These are phyloP conservation scores for Umbelopsis isabellina DNA, from an alignment of 192 early-diverging fungal species.

Conservation along the genomic window DNA sequence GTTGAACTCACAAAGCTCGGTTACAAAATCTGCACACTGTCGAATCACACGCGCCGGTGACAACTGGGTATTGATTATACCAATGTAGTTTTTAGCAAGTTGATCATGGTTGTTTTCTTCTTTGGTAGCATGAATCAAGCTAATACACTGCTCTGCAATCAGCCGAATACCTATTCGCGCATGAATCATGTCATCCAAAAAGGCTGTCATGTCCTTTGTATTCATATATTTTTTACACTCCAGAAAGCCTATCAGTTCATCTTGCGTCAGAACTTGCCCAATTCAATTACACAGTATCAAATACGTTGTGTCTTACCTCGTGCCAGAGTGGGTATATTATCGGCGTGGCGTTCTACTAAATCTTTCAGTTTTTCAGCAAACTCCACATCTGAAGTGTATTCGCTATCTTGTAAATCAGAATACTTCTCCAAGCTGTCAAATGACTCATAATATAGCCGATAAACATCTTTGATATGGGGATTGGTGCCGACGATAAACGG, in stretches of 20 bases:
- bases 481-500: constrained; percentile 98
- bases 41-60: constrained; percentile 68
- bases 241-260: constrained; percentile 65
- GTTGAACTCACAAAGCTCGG: constrained; percentile 89
- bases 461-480: constrained; percentile 85
- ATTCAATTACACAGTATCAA: neutral
- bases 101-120: constrained; percentile 30
- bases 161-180: constrained; percentile 91
- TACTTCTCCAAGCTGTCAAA: constrained; percentile 71
- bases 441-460: constrained; percentile 79
- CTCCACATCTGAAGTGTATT: constrained; percentile 52
- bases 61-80: constrained; percentile 82
- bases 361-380: constrained; percentile 74
- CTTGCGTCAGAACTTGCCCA: neutral
- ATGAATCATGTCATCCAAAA: constrained; percentile 87
- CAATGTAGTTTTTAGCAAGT: constrained; percentile 59
- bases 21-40: constrained; percentile 71
- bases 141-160: constrained; percentile 90
- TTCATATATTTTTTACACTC: constrained; percentile 92
- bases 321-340: constrained; percentile 90
- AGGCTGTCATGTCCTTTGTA: constrained; percentile 62
- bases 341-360: constrained; percentile 76
- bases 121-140: constrained; percentile 60
- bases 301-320: constrained; percentile 55
- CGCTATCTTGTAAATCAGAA: constrained; percentile 59